phyloP scores from a whole-genome alignment of 805 yeast genomes.

The Sugiyamaella valdiviana region DNA sequence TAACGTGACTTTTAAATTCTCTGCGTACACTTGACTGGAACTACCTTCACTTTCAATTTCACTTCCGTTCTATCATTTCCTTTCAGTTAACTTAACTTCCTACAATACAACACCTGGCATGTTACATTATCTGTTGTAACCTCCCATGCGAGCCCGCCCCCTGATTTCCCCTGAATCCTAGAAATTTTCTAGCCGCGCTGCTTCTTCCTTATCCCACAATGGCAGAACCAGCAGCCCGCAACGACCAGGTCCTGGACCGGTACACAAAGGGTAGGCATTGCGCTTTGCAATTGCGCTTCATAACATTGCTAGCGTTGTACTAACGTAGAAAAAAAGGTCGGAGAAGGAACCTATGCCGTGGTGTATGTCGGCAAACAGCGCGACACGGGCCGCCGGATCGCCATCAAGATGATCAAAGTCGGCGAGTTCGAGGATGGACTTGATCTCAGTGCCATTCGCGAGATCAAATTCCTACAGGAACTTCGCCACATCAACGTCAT shows the following conservation, averaged over 20 bases:
- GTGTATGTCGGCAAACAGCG: slow-evolving; percentile 70
- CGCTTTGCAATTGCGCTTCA: neutral
- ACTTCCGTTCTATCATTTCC: too few species aligned
- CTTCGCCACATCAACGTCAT: slow-evolving; percentile 73
- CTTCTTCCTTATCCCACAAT: neutral
- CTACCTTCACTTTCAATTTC: too few species aligned
- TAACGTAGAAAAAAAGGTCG: slow-evolving; percentile 68
- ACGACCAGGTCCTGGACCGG: neutral
- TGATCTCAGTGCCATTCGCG: slow-evolving; percentile 96
- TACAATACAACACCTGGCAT: too few species aligned
- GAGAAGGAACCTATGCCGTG: slow-evolving; percentile 98
- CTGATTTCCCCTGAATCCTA: neutral
- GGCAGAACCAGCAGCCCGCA: neutral
- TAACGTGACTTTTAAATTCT: too few species aligned
- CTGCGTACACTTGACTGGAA: too few species aligned
- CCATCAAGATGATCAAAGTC: slow-evolving; percentile 92
- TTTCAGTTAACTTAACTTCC: too few species aligned
- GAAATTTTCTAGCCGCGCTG: neutral
- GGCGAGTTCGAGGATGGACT: slow-evolving; percentile 93
- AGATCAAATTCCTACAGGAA: slow-evolving; percentile 83
- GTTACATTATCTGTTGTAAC: too few species aligned
- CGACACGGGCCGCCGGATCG: slow-evolving; percentile 55
- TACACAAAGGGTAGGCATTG: neutral
- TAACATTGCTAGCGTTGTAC: neutral
- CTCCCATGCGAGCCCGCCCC: neutral